Base-by-base conservation (phyloP, 2,329 filamentous ascomycete species). In the Verticillium isaacii region DNA sequence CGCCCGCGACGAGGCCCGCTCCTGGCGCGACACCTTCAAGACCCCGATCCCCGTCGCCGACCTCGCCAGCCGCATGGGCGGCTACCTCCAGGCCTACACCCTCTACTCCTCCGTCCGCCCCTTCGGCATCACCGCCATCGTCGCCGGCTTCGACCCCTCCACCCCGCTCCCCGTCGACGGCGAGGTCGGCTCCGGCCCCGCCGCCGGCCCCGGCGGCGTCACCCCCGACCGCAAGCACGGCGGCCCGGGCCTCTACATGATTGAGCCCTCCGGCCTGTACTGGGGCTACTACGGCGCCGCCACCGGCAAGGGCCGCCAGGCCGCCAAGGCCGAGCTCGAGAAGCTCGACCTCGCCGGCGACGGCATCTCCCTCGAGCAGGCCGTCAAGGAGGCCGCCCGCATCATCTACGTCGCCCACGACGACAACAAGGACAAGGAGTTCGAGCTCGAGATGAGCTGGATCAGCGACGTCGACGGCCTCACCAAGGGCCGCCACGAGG, bases 401-500 rank as follows among this genome's bases (percentile, higher is more conserved):
- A 99, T 99, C 78, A 98, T 99, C 78, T 96, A 97, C 76, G 87
- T 97, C 64, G 93, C 94, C 57, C 95, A 99, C 75, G 95, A 98
- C 77, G 95, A 99, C 77, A 98, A 94, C 84, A 98, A 98, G 82
- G 95, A 98, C 80, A 99, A 99, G 84, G 95, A 98, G 67, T 99
- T 98, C 72, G 95, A 99, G 86, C 83, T 99, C 63, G 95, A 99
- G 82, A 96, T 99, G 93, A 96, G 92, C 63, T 99, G 95, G 95
- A 91, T 98, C 76, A 97, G 93, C 77, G 86, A 85, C 60, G 78
- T 88, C 57, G 86, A 91, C 67, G 94, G 93, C 5, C 93, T 93
- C 39, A 98, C 93, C 65, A 94, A 96, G 81, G 95, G 95, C 66
- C 87, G 89, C 70, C 95, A 99, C 74, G 85, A 94, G 77, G 92